Evolutionary conservation across 768 basidiomycete species (phyloP), one percentile per base, ranked within the genome.

Genomic region (Pleurotus eryngii): DNA sequence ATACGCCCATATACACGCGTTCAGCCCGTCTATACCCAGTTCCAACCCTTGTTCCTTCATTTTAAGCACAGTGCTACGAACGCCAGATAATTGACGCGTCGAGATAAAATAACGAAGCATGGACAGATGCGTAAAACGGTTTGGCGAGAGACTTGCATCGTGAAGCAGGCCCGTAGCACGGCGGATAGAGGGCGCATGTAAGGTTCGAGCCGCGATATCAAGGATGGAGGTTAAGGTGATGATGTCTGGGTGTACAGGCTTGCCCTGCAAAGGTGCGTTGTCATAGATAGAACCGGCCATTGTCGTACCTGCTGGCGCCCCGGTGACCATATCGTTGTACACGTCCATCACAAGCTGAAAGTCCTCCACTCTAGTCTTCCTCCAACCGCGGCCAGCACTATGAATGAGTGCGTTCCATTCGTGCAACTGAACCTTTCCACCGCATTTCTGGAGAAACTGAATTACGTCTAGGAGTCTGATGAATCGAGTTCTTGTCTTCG

Each of bases 341-440:
- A 89, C 76, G 55, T 77, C 78, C 58, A 90, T 70, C 15, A 88
- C 79, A 26, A 76, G 73, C 57, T 79, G 75, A 70, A 86, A 87
- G 59, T 90, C 84, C 57, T 78, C 78, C 49, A 73, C 59, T 24
- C 74, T 70, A 42, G 83, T 81, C 66, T 79, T 83, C 57, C 88
- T 79, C 73, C 79, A 83, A 3, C 88, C 87, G 58, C 78, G 81
- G 14, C 84, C 89, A 0, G 86, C 84, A 64, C 76, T 78, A 62
- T 87, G 79, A 58, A 92, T 81, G 46, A 93, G 76, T 6, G 82
- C 74, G 65, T 92, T 92, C 88, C 90, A 92, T 67, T 91, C 82
- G 77, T 83, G 83, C n/a, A 72, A 63, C 60, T 81, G 74, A 30
- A 90, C 67, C 9, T 56, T 71, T 20, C 83, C 86, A 11, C 83